Evolutionary conservation across 2,329 filamentous ascomycete species (phyloP).

Genomic region (Colletotrichum ledebouriae): DNA sequence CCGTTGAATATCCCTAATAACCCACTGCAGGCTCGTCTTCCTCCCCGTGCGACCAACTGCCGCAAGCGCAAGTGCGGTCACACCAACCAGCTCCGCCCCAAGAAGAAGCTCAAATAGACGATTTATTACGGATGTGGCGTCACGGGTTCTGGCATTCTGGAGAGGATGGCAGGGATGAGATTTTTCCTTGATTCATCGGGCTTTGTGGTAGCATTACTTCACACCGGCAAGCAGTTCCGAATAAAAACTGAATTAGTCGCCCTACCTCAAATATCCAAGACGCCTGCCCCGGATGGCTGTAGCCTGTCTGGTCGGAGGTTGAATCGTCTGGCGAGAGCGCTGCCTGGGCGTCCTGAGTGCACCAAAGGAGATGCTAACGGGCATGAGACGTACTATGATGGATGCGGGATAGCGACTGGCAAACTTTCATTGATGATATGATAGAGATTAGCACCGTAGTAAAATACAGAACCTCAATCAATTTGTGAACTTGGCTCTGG

Average conservation of each 20-base stretch:
- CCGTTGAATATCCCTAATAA: conserved; percentile 5
- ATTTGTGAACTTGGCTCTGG: not conserved
- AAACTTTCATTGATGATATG: conserved; percentile 27
- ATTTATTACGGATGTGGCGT: conserved; percentile 60
- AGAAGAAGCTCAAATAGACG: conserved; percentile 98
- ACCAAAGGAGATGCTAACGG: conserved; percentile 34
- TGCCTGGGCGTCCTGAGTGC: conserved; percentile 40
- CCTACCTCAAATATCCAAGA: conserved; percentile 26
- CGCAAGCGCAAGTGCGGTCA: conserved; percentile 99
- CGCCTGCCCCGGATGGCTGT: not conserved
- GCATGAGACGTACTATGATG: conserved; percentile 42
- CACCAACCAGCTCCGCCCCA: conserved; percentile 99
- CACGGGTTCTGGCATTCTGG: conserved; percentile 51
- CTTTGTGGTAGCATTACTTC: conserved; percentile 56
- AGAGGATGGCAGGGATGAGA: conserved; percentile 45
- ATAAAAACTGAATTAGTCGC: conserved; percentile 43
- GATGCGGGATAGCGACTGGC: conserved; percentile 35
- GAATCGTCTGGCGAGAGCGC: conserved; percentile 36
- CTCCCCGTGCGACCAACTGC: conserved; percentile 99
- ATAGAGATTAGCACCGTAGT: conserved; percentile 43
- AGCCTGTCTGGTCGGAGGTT: conserved; percentile 23
- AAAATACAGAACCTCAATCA: conserved; percentile 42
- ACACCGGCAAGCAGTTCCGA: conserved; percentile 41
- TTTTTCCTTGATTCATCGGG: conserved; percentile 52
- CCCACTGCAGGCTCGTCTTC: conserved; percentile 78